A percentile compares a stretch with the other conserved stretches of the same genome.
Conservation (phyloP, 139 green algal genomes). For the Chlorella sp. region DNA sequence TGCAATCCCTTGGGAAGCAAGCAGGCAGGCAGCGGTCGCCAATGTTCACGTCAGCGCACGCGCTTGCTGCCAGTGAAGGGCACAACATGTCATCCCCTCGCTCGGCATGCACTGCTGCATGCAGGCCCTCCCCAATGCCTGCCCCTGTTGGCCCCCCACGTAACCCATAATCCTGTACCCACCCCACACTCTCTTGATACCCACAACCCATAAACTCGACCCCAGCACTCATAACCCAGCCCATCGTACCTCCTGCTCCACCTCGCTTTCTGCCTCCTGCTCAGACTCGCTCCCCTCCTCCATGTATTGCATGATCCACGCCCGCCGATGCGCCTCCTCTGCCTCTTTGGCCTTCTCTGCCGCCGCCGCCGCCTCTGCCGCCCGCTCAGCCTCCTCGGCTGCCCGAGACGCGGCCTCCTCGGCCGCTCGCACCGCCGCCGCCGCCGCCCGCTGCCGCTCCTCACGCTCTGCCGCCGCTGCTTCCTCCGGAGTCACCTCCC, state of each 20-base stretch:
- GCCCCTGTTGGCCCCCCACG: too few species aligned
- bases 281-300: conserved; percentile 40
- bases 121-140: too few species aligned
- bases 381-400: conserved; percentile 15
- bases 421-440: conserved; percentile 16
- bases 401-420: conserved; percentile 1
- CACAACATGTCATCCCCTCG: too few species aligned
- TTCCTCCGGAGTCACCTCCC: background rate
- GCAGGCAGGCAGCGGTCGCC: too few species aligned
- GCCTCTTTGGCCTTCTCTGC: conserved; percentile 1
- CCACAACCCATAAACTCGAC: background rate
- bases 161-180: too few species aligned
- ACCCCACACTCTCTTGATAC: too few species aligned
- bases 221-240: background rate
- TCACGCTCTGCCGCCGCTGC: conserved; percentile 8
- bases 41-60: too few species aligned
- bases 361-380: conserved; percentile 13
- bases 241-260: background rate
- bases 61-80: too few species aligned
- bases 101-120: too few species aligned
- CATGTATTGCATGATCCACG: conserved; percentile 81
- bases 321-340: conserved; percentile 47
- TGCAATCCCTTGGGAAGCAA: too few species aligned
- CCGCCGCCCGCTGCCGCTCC: conserved; percentile 8
- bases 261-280: conserved; percentile 24